Percentiles rank a stretch among this genome's conserved stretches.
These are phyloP conservation scores for Colletotrichum sidae DNA, from an alignment of 2,329 filamentous ascomycete genomes.

Conservation along the genomic window DNA sequence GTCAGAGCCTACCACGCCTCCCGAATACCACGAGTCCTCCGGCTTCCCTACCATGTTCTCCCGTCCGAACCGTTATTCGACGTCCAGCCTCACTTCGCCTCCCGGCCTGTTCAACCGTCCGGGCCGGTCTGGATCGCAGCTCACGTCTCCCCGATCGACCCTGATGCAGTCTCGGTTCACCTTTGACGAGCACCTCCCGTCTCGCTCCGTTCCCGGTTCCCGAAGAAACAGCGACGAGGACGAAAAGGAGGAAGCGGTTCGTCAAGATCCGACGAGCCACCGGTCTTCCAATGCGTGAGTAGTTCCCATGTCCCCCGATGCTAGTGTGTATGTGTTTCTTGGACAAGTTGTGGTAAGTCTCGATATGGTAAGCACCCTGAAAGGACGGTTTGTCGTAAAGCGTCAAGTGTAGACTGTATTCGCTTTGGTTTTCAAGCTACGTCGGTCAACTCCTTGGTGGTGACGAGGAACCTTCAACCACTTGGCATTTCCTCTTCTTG, in stretches of 20 bases:
- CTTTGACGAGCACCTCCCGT: conserved; percentile 75
- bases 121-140: conserved; percentile 80
- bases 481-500: too few species aligned
- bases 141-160: conserved; percentile 80
- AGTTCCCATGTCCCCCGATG: neutral
- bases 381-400: too few species aligned
- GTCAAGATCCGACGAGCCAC: conserved; percentile 77
- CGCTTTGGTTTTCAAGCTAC: too few species aligned
- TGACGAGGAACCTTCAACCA: too few species aligned
- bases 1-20: conserved; percentile 95
- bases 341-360: conserved; percentile 32
- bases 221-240: conserved; percentile 92
- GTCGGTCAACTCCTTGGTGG: too few species aligned
- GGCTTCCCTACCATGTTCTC: conserved; percentile 85
- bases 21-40: conserved; percentile 83
- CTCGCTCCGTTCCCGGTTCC: conserved; percentile 87
- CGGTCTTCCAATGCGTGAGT: conserved; percentile 85
- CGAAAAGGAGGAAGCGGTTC: conserved; percentile 82
- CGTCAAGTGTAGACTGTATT: too few species aligned
- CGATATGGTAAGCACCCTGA: neutral
- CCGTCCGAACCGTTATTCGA: conserved; percentile 88
- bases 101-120: conserved; percentile 80
- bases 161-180: conserved; percentile 69
- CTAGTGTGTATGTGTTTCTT: conserved; percentile 3
- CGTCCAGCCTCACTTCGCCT: conserved; percentile 86